A percentile compares a stretch with the other conserved stretches of the same genome.
Conservation (phyloP, 108 stramenopile species). For the Cyclotella kingstonii region DNA sequence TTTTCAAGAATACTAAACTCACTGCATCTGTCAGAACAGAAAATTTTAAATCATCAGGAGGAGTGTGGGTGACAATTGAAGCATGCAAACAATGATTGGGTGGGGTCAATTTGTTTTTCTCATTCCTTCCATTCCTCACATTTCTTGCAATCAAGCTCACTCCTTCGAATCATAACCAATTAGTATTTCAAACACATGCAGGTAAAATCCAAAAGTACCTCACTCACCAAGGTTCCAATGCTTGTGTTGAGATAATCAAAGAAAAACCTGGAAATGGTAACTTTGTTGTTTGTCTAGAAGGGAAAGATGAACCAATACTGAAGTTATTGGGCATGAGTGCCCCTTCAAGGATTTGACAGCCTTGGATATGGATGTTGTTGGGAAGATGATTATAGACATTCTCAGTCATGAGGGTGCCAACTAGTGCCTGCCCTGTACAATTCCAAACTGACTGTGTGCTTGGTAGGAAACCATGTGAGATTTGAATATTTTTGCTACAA, state of each 20-base stretch:
- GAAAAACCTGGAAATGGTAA: constrained; percentile 80
- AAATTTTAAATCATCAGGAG: too few relatives aligned
- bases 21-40: constrained; percentile 3
- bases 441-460: too few relatives aligned
- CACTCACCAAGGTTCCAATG: constrained; percentile 46
- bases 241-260: constrained; percentile 65
- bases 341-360: constrained; percentile 83
- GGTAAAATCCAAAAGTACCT: constrained; percentile 69
- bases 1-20: not conserved
- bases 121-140: not conserved
- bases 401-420: not conserved
- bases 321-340: constrained; percentile 73
- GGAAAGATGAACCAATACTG: constrained; percentile 68
- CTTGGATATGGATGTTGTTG: constrained; percentile 76
- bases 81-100: constrained; percentile 70
- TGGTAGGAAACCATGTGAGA: too few relatives aligned
- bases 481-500: not conserved
- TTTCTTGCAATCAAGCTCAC: not conserved
- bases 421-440: not conserved
- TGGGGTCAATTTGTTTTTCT: not conserved
- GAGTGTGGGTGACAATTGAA: constrained; percentile 55
- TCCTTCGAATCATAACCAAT: too few relatives aligned
- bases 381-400: constrained; percentile 45
- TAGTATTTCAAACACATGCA: constrained; percentile 78
- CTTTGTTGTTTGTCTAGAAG: constrained; percentile 71